A percentile compares a stretch with the other conserved stretches of the same genome.
Evolutionary conservation across 176 grass and related monocot genomes (phyloP).

Genomic region (Oropetium thomaeum): DNA sequence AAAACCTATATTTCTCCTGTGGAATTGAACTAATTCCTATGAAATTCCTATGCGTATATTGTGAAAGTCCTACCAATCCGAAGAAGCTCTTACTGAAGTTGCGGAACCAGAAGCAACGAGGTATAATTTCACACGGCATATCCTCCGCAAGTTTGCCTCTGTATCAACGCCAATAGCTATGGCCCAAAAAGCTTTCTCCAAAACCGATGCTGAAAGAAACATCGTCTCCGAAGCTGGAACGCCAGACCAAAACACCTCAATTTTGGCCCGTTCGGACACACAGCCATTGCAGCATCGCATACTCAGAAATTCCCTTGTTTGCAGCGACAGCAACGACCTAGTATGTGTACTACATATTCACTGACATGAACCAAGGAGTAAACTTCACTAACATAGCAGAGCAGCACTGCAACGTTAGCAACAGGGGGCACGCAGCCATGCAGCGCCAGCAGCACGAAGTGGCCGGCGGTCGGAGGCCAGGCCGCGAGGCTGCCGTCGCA

Average conservation of each 20-base stretch:
- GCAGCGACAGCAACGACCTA: not conserved
- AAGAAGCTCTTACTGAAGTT: not conserved
- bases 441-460: slow-evolving; percentile 11
- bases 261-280: not conserved
- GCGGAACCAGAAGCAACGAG: not conserved
- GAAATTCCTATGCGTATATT: too few relatives aligned
- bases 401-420: not conserved
- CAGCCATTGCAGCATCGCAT: not conserved
- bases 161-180: slow-evolving; percentile 22
- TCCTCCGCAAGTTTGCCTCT: not conserved
- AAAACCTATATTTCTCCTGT: too few relatives aligned
- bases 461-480: not conserved
- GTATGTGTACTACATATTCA: too few relatives aligned
- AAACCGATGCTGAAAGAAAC: slow-evolving; percentile 41
- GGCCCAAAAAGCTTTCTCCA: slow-evolving; percentile 35
- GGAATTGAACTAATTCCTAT: too few relatives aligned
- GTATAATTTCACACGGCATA: not conserved
- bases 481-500: not conserved
- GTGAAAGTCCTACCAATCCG: too few relatives aligned
- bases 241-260: not conserved
- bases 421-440: not conserved
- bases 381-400: not conserved
- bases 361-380: too few relatives aligned
- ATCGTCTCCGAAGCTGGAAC: slow-evolving; percentile 37
- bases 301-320: slow-evolving; percentile 46